phyloP scores from a whole-genome alignment of 2,329 filamentous ascomycete genomes.

The Trichoderma endophyticum region DNA sequence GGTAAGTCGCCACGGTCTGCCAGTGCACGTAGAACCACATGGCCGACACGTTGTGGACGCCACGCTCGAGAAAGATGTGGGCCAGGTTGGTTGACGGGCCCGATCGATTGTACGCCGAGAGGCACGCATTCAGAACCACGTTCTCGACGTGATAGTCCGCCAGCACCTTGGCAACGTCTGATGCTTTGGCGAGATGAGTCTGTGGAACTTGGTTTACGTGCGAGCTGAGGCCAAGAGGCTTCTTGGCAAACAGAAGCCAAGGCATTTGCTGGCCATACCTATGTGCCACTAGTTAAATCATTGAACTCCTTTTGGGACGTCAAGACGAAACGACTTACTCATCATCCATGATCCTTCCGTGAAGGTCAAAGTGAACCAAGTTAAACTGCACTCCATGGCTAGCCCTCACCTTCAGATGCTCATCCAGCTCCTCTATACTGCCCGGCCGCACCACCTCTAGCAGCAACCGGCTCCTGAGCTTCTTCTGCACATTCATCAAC shows the following conservation, averaged over 20 bases:
- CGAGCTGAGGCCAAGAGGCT: constrained; percentile 18
- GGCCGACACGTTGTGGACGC: constrained; percentile 29
- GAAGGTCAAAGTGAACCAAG: constrained; percentile 30
- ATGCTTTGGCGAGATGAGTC: constrained; percentile 26
- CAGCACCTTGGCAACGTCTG: constrained; percentile 26
- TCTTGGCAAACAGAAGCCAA: constrained; percentile 28
- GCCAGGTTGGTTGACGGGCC: constrained; percentile 26
- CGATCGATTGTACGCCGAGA: constrained; percentile 30
- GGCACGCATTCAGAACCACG: constrained; percentile 30
- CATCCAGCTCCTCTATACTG: constrained; percentile 26
- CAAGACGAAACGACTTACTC: constrained; percentile 21
- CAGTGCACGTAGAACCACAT: constrained; percentile 33
- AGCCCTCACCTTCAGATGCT: constrained; percentile 24
- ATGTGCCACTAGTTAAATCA: not conserved
- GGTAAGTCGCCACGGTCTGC: constrained; percentile 29
- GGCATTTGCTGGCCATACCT: constrained; percentile 25
- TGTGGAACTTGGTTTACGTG: constrained; percentile 24
- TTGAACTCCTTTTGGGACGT: not conserved
- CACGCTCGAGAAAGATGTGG: constrained; percentile 29
- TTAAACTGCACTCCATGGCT: constrained; percentile 27
- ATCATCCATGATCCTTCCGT: constrained; percentile 27
- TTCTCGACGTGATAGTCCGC: constrained; percentile 27
- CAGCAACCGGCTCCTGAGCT: constrained; percentile 26
- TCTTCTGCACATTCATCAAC: constrained; percentile 30
- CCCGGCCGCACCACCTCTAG: constrained; percentile 28